Conservation (phyloP, 352 stramenopile species). For the Pythium volutum region DNA sequence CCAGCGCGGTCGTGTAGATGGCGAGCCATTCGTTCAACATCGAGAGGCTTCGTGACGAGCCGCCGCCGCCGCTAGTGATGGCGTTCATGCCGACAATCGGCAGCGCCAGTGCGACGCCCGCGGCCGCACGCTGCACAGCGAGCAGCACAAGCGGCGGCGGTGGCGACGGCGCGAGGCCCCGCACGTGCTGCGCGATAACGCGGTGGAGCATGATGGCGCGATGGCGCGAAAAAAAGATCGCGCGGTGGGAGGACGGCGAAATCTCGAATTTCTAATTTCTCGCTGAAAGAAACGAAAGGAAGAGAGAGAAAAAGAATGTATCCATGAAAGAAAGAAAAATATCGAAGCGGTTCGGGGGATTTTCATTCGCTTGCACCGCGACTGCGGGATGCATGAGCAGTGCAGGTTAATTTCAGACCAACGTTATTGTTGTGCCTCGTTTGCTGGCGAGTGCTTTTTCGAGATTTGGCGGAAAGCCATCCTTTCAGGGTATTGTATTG, state of each 20-base stretch:
- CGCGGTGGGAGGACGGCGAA: too few relatives aligned
- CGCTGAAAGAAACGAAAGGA: neutral
- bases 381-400: too few relatives aligned
- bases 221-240: too few relatives aligned
- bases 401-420: too few relatives aligned
- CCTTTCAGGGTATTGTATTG: too few relatives aligned
- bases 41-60: neutral
- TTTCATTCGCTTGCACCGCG: neutral
- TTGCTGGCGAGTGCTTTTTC: too few relatives aligned
- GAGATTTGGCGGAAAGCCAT: too few relatives aligned
- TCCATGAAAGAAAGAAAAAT: neutral
- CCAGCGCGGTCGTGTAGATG: constrained; percentile 33
- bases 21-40: constrained; percentile 35
- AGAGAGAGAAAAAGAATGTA: constrained; percentile 1
- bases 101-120: neutral
- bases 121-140: neutral
- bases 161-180: neutral
- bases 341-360: neutral
- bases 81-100: neutral
- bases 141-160: neutral
- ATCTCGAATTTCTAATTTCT: neutral
- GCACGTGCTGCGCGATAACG: neutral
- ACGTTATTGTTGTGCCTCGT: too few relatives aligned
- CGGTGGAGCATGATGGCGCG: neutral
- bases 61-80: neutral